Conservation (phyloP, 192 early-diverging fungal species). For the Entomortierella lignicola region DNA sequence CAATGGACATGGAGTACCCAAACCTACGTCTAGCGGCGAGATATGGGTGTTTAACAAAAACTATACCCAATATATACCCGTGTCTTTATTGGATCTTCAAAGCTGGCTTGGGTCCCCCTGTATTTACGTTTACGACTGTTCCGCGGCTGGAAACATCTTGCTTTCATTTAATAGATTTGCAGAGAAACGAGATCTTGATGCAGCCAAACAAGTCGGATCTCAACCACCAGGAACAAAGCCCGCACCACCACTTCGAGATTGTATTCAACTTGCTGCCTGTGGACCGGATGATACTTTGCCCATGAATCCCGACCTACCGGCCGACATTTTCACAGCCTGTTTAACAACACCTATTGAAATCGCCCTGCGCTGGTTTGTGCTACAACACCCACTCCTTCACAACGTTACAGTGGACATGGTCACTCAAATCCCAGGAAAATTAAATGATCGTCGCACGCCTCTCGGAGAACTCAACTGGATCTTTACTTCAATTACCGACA, state of each 20-base stretch:
- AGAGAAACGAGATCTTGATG: slow-evolving; percentile 84
- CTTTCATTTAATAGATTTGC: slow-evolving; percentile 91
- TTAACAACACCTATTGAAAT: slow-evolving; percentile 96
- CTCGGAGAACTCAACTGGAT: slow-evolving; percentile 99
- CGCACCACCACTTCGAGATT: slow-evolving; percentile 68
- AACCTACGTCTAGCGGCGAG: slow-evolving; percentile 93
- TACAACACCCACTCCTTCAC: slow-evolving; percentile 80
- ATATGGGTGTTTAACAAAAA: slow-evolving; percentile 99
- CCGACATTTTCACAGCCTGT: slow-evolving; percentile 97
- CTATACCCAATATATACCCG: slow-evolving; percentile 98
- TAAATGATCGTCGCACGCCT: slow-evolving; percentile 92
- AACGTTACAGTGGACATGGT: slow-evolving; percentile 91
- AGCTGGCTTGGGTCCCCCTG: slow-evolving; percentile 95
- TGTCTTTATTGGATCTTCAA: slow-evolving; percentile 91
- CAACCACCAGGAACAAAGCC: slow-evolving; percentile 59
- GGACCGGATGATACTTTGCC: slow-evolving; percentile 87
- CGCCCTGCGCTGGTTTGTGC: slow-evolving; percentile 91
- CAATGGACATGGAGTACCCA: slow-evolving; percentile 98
- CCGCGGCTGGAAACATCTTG: slow-evolving; percentile 91
- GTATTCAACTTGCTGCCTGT: slow-evolving; percentile 96
- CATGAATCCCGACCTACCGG: slow-evolving; percentile 93
- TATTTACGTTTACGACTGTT: slow-evolving; percentile 98
- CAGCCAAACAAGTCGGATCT: slow-evolving; percentile 49
- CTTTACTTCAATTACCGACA: slow-evolving; percentile 97
- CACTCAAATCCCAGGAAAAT: slow-evolving; percentile 83